Percentiles rank a stretch among this genome's conserved stretches.
Evolutionary conservation across 139 green algal genomes (phyloP).

Genomic region (Haematococcus sp.): DNA sequence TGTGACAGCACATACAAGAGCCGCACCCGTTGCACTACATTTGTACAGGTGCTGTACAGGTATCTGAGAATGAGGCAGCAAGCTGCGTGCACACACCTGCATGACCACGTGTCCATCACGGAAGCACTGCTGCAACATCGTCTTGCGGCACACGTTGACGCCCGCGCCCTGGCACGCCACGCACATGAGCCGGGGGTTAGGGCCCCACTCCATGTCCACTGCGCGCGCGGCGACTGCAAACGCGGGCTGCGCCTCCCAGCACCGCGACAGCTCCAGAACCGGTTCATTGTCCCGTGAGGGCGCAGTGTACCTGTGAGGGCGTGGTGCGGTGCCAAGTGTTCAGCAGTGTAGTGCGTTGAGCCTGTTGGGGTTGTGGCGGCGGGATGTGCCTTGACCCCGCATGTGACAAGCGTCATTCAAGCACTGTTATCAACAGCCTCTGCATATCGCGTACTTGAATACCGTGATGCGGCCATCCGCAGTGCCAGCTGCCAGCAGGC

Average conservation of each 20-base stretch:
- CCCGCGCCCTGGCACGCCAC: conserved; percentile 19
- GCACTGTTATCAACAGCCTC: too few relatives aligned
- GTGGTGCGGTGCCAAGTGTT: too few relatives aligned
- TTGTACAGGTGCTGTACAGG: neutral
- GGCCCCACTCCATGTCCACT: conserved; percentile 43
- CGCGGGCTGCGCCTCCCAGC: conserved; percentile 34
- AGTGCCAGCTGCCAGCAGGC: conserved; percentile 39
- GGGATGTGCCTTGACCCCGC: too few relatives aligned
- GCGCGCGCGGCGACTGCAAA: conserved; percentile 24
- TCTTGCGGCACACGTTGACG: conserved; percentile 38
- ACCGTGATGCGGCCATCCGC: conserved; percentile 34
- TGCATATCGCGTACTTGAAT: conserved; percentile 31
- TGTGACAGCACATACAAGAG: too few relatives aligned
- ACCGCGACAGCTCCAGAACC: conserved; percentile 29
- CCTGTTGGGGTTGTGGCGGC: too few relatives aligned
- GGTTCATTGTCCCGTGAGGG: conserved; percentile 10
- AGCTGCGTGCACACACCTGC: conserved; percentile 42
- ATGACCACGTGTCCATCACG: conserved; percentile 40
- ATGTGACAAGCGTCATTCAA: too few relatives aligned
- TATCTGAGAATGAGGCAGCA: too few relatives aligned
- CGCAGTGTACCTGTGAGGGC: neutral
- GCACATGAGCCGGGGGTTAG: conserved; percentile 37
- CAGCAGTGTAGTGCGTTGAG: too few relatives aligned
- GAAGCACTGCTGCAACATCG: conserved; percentile 43
- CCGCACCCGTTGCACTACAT: too few relatives aligned